These are phyloP conservation scores for Cadophora sp. DNA, from an alignment of 2,329 filamentous ascomycete genomes.

Conservation along the genomic window DNA sequence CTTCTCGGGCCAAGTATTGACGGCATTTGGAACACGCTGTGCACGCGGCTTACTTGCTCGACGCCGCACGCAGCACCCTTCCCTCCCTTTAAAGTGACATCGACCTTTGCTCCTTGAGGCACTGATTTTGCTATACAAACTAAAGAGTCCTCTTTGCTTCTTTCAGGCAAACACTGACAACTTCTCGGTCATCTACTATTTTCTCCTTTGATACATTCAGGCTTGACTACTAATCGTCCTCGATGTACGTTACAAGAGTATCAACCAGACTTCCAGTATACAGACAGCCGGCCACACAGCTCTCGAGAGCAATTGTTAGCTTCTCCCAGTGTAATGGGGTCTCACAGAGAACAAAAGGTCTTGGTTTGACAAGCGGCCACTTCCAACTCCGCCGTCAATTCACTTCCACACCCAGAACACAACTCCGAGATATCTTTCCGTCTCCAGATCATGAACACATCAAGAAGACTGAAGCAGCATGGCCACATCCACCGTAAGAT, in stretches of 20 bases:
- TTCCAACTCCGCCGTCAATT: conserved; percentile 36
- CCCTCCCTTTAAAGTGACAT: neutral
- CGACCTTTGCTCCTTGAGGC: conserved; percentile 5
- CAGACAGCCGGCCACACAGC: conserved; percentile 37
- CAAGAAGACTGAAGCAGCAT: conserved; percentile 67
- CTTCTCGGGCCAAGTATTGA: neutral
- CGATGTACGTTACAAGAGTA: conserved; percentile 40
- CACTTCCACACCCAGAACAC: conserved; percentile 38
- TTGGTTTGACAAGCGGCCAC: conserved; percentile 26
- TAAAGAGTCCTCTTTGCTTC: conserved; percentile 7
- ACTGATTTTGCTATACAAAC: conserved; percentile 18
- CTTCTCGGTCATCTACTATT: conserved; percentile 1
- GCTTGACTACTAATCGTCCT: conserved; percentile 24
- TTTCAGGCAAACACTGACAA: conserved; percentile 18
- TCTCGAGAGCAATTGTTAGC: conserved; percentile 38
- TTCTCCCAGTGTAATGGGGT: conserved; percentile 35
- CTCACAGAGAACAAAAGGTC: conserved; percentile 25
- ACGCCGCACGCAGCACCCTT: neutral
- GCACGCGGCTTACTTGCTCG: neutral
- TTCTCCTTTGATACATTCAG: conserved; percentile 14
- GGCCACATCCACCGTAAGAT: conserved; percentile 54
- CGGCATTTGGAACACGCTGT: neutral
- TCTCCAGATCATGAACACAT: conserved; percentile 50
- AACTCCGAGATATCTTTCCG: conserved; percentile 43
- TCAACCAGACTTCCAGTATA: conserved; percentile 37